Base-by-base conservation (phyloP, 306 rosid species). In the Neltuma alba region DNA sequence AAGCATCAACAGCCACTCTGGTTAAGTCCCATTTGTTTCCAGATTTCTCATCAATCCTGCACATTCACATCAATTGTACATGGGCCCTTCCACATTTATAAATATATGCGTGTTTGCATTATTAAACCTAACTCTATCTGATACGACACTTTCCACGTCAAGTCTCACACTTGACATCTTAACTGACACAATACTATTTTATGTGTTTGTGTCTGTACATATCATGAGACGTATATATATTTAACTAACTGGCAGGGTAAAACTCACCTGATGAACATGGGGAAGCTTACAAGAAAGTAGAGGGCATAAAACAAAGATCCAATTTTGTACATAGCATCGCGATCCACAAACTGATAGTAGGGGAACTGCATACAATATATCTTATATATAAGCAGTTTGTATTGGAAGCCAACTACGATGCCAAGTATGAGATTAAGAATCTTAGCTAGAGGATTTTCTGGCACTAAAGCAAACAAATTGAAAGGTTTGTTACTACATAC, bases 261-360 rank as follows among this genome's bases (percentile, higher is more conserved):
- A 83, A 45, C 85, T 82, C 82, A 93, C 99, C 99, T 90, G 54
- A 91, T 70, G 86, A 96, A 96, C 99, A 96, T 96, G 7, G 98
- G 99, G 89, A 96, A 96, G 93, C 99, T 96, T 55, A 96, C 97
- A 11, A 91, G 36, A 79, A 96, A 96, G 94, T 93, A 96, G 88
- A 96, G 91, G 42, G 98, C 98, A 86, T 96, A 96, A 82, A 96
- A 96, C 91, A 96, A 79, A 57, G 89, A 93, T 67, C 99, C 99
- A 83, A 96, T 89, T 83, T 78, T 96, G 81, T 96, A 96, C 99
- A 96, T 96, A 6, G 93, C 81, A 0, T 88, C 88, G n/a, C 98
- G 94, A 66, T 96, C 99, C 84, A 89, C 97, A 79, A 96, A 93
- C 38, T 83, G n/a, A 75, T 96, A 96, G 81, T 96, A 96, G 41